phyloP scores from a whole-genome alignment of 73 alveolate species.

The Loxodes magnus region DNA sequence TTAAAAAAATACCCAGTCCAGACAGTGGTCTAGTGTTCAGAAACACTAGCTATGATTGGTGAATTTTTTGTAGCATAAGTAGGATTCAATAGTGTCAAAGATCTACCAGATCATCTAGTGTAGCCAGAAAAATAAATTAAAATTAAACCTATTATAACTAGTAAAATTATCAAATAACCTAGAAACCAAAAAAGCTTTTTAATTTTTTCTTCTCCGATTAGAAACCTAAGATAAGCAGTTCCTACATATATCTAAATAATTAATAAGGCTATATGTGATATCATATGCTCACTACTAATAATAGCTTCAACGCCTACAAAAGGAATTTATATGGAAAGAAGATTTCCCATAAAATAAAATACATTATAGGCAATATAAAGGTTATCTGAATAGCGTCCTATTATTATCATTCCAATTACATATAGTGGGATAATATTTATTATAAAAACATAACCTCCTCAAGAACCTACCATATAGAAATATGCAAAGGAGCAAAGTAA shows the following conservation, averaged over 20 bases:
- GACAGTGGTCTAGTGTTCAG: constrained; percentile 63
- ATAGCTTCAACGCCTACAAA: constrained; percentile 57
- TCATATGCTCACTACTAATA: constrained; percentile 74
- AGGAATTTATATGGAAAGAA: constrained; percentile 77
- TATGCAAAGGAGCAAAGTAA: constrained; percentile 49
- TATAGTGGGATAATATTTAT: constrained; percentile 83
- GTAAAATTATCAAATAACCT: neutral
- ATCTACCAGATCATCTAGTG: constrained; percentile 69
- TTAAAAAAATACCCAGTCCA: constrained; percentile 58
- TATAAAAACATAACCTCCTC: constrained; percentile 94
- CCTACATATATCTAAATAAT: neutral
- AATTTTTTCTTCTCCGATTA: constrained; percentile 4
- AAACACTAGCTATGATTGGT: constrained; percentile 81
- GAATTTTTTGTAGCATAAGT: constrained; percentile 74
- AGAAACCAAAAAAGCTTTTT: neutral
- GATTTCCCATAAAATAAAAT: constrained; percentile 64
- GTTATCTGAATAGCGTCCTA: constrained; percentile 74
- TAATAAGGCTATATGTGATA: constrained; percentile 68
- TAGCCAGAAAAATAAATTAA: constrained; percentile 29
- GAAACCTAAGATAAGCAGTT: neutral
- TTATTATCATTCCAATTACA: constrained; percentile 62
- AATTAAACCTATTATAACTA: neutral
- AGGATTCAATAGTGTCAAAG: constrained; percentile 68
- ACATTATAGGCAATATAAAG: constrained; percentile 80
- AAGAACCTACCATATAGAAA: constrained; percentile 79